These are phyloP conservation scores for Ganoderma sinense DNA, from an alignment of 1,284 basidiomycete species.

Conservation along the genomic window DNA sequence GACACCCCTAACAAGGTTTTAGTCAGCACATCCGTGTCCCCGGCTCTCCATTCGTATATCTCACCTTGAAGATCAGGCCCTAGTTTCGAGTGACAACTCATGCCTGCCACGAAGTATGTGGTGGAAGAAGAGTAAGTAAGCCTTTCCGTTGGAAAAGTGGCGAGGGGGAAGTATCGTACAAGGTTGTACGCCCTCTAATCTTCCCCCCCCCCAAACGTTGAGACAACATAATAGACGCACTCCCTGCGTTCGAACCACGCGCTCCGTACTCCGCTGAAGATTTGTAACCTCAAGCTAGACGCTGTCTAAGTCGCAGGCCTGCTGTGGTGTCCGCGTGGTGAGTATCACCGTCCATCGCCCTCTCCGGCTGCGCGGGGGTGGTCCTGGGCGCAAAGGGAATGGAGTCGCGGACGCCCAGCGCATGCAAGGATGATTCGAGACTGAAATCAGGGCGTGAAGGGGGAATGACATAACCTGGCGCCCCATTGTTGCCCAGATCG, in stretches of 20 bases:
- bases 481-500: not conserved
- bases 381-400: too few relatives aligned
- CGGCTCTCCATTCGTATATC: not conserved
- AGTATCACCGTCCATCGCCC: not conserved
- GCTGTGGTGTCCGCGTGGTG: not conserved
- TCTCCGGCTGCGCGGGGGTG: not conserved
- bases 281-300: constrained; percentile 21
- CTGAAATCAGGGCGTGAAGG: not conserved
- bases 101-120: too few relatives aligned
- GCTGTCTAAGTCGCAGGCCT: constrained; percentile 9
- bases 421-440: not conserved
- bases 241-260: constrained; percentile 3
- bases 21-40: not conserved
- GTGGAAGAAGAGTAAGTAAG: not conserved
- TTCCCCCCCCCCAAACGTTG: too few relatives aligned
- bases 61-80: not conserved
- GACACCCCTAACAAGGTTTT: not conserved
- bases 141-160: too few relatives aligned
- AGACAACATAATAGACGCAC: not conserved
- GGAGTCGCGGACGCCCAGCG: not conserved
- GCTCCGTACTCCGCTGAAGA: constrained; percentile 13
- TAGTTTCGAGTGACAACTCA: too few relatives aligned
- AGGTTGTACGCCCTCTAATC: not conserved
- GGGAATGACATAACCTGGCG: not conserved
- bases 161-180: not conserved